Percentiles rank a stretch among this genome's conserved stretches.
Evolutionary conservation across 208 protist genomes (phyloP).

Genomic region (Leishmania amazonensis): DNA sequence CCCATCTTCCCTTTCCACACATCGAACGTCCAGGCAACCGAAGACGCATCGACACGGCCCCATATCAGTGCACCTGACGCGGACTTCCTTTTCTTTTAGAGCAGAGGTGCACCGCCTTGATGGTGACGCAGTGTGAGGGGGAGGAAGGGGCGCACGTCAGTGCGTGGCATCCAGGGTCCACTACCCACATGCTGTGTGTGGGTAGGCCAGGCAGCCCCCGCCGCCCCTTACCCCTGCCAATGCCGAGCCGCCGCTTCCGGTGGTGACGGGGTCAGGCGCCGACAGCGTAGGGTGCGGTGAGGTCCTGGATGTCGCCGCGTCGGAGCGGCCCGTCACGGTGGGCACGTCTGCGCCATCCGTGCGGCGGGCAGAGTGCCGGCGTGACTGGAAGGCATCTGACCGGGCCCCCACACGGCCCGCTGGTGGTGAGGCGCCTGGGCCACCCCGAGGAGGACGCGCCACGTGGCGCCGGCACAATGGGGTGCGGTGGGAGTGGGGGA

Average conservation of each 20-base stretch:
- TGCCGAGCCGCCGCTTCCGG: not conserved
- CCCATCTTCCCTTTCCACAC: not conserved
- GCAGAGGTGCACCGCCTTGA: not conserved
- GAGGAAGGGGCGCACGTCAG: no score
- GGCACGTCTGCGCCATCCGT: not conserved
- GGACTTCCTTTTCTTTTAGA: not conserved
- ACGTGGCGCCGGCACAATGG: not conserved
- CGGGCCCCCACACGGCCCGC: not conserved
- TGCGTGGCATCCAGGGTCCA: no score
- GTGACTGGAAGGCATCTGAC: not conserved
- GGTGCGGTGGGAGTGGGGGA: not conserved
- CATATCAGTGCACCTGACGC: not conserved
- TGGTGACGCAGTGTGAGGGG: not conserved
- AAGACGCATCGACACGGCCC: not conserved
- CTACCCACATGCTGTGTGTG: not conserved
- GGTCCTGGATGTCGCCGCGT: not conserved
- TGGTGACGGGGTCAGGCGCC: not conserved
- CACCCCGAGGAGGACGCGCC: not conserved
- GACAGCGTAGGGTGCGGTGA: not conserved
- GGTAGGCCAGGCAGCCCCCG: not conserved
- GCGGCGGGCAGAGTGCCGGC: not conserved
- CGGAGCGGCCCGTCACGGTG: not conserved
- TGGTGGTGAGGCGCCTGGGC: not conserved
- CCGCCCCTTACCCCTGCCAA: not conserved
- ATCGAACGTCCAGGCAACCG: not conserved